These are phyloP conservation scores for Penicillium cinerascens DNA, from an alignment of 495 filamentous ascomycete species.

Conservation along the genomic window DNA sequence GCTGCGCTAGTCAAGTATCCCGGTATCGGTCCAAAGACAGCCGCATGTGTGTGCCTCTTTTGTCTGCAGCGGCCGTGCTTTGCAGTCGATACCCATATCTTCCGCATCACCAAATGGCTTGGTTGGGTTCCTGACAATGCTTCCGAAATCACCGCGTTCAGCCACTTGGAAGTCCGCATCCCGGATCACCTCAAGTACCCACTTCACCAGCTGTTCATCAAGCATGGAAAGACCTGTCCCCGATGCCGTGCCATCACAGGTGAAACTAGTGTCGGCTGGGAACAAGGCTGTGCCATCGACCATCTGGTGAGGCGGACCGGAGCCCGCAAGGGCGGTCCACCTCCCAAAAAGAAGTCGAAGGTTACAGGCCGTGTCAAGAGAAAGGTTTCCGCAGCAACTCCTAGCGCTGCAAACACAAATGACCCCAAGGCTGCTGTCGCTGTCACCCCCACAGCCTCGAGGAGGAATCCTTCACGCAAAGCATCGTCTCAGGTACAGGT, in stretches of 20 bases:
- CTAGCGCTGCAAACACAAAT: background rate
- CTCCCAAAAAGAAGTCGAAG: background rate
- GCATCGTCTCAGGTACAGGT: background rate
- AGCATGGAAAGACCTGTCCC: slow-evolving; percentile 77
- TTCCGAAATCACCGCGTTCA: slow-evolving; percentile 67
- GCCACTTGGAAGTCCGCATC: slow-evolving; percentile 75
- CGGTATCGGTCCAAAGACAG: slow-evolving; percentile 89
- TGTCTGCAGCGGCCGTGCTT: slow-evolving; percentile 75
- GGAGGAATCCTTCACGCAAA: background rate
- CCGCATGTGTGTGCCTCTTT: slow-evolving; percentile 80
- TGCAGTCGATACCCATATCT: slow-evolving; percentile 84
- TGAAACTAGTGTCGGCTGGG: slow-evolving; percentile 42
- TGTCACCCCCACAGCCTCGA: background rate
- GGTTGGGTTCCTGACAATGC: slow-evolving; percentile 67
- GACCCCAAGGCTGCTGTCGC: background rate
- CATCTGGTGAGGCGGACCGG: slow-evolving; percentile 46
- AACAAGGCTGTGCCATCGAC: slow-evolving; percentile 49
- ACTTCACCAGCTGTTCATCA: slow-evolving; percentile 82
- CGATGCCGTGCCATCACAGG: slow-evolving; percentile 64
- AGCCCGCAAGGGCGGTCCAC: slow-evolving; percentile 31
- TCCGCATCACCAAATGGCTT: slow-evolving; percentile 77
- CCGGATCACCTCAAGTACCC: slow-evolving; percentile 86
- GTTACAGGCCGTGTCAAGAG: background rate
- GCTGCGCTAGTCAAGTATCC: slow-evolving; percentile 68
- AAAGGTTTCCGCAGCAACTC: background rate